Evolutionary conservation across 2,329 filamentous ascomycete genomes (phyloP).

Genomic region (Xylaria sp.): DNA sequence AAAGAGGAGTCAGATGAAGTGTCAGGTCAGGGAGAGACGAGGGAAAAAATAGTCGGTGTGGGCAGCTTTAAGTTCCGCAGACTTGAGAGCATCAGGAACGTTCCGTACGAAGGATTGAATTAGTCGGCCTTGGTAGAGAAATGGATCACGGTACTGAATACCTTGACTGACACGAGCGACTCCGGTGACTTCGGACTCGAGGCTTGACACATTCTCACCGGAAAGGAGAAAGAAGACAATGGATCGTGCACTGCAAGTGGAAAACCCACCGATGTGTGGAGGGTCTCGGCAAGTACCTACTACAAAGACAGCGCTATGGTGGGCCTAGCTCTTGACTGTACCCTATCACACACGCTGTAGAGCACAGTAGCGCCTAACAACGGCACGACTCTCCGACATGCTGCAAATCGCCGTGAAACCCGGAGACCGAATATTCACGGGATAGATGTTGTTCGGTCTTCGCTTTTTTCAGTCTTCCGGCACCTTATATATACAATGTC

Average conservation of each 20-base stretch:
- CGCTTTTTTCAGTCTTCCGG: conserved; percentile 1
- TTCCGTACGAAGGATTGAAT: conserved; percentile 4
- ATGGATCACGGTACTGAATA: conserved; percentile 6
- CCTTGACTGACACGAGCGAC: background rate
- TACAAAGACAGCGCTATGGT: background rate
- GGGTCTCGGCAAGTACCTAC: background rate
- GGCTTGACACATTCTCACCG: background rate
- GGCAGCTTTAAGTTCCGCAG: conserved; percentile 15
- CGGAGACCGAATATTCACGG: conserved; percentile 29
- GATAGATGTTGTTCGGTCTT: conserved; percentile 11
- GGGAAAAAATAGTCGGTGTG: conserved; percentile 21
- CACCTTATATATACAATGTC: background rate
- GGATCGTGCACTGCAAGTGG: background rate
- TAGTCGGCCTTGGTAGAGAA: conserved; percentile 15
- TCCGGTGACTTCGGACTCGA: conserved; percentile 1
- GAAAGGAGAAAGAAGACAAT: background rate
- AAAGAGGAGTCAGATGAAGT: conserved; percentile 17
- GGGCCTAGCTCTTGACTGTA: background rate
- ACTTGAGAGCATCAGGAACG: background rate
- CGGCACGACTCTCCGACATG: conserved; percentile 10
- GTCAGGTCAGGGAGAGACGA: background rate
- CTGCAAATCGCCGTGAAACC: background rate
- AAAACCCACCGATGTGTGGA: background rate
- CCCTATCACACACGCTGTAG: conserved; percentile 8
- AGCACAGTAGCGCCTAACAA: background rate